These are phyloP conservation scores for Mycothermus thermophilus DNA, from an alignment of 495 filamentous ascomycete genomes.

Conservation along the genomic window DNA sequence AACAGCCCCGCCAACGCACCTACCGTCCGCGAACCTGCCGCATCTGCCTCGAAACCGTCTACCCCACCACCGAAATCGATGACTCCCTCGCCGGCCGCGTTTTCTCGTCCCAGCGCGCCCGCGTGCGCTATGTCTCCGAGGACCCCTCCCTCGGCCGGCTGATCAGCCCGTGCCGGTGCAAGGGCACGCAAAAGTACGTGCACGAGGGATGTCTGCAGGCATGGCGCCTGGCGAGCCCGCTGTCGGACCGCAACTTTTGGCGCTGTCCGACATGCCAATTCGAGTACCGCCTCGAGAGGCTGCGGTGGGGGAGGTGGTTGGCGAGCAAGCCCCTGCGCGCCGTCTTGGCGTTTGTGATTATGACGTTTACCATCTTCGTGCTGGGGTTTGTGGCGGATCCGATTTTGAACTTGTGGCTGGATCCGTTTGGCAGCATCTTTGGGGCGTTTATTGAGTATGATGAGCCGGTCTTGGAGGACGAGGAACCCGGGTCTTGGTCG, in stretches of 20 bases:
- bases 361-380: conserved; percentile 56
- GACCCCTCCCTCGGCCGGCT: conserved; percentile 66
- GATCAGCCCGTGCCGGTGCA: conserved; percentile 87
- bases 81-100: conserved; percentile 47
- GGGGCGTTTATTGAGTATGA: conserved; percentile 26
- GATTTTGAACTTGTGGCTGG: conserved; percentile 76
- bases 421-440: conserved; percentile 42
- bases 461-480: conserved; percentile 21
- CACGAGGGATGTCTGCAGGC: conserved; percentile 84
- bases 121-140: conserved; percentile 60
- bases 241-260: conserved; percentile 59
- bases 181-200: conserved; percentile 82
- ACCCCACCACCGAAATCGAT: conserved; percentile 58
- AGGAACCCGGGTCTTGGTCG: conserved; percentile 45
- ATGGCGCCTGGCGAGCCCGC: conserved; percentile 68
- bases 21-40: conserved; percentile 68
- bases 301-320: conserved; percentile 62
- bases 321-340: conserved; percentile 52
- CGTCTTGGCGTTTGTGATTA: conserved; percentile 51
- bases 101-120: conserved; percentile 44
- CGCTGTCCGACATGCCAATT: conserved; percentile 83
- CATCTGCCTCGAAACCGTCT: conserved; percentile 79
- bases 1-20: conserved; percentile 22
- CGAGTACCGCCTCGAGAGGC: conserved; percentile 63
- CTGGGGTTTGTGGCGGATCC: conserved; percentile 88